Conservation (phyloP, 306 rosid genomes). For the Biancaea sappan region DNA sequence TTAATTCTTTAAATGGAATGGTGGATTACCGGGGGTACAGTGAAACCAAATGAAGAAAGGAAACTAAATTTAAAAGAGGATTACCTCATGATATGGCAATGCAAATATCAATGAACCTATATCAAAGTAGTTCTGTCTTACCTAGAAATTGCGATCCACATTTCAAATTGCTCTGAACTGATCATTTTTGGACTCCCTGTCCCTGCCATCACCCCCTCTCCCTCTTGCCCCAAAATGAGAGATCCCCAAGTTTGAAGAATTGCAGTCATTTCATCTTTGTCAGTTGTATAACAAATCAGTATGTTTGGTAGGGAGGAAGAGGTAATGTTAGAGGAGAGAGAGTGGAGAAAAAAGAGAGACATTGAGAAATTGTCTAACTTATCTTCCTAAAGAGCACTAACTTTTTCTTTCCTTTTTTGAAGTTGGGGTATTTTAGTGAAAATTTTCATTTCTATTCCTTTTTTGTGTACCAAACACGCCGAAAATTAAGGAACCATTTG, state of each 20-base stretch:
- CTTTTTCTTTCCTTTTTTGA: too few species aligned
- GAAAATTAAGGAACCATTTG: constrained; percentile 50
- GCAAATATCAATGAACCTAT: background rate
- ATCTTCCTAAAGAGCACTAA: too few species aligned
- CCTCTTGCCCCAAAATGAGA: background rate
- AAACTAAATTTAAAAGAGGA: background rate
- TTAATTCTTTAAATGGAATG: background rate
- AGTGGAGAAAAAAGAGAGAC: too few species aligned
- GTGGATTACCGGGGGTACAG: background rate
- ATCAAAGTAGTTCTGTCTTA: background rate
- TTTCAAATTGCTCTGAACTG: background rate
- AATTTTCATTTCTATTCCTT: too few species aligned
- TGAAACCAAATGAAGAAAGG: background rate
- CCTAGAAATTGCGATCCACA: background rate
- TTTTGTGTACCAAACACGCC: too few species aligned
- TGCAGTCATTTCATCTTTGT: too few species aligned
- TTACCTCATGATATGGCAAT: background rate
- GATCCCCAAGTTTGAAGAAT: background rate
- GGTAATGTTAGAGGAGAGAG: too few species aligned
- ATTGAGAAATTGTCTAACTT: too few species aligned
- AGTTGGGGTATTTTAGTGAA: too few species aligned
- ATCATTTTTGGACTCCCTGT: background rate
- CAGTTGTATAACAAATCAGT: too few species aligned
- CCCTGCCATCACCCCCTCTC: too few species aligned
- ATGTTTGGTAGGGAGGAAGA: too few species aligned